A percentile compares a stretch with the other conserved stretches of the same genome.
Conservation (phyloP, 768 basidiomycete species). For the Mrakia gelida region DNA sequence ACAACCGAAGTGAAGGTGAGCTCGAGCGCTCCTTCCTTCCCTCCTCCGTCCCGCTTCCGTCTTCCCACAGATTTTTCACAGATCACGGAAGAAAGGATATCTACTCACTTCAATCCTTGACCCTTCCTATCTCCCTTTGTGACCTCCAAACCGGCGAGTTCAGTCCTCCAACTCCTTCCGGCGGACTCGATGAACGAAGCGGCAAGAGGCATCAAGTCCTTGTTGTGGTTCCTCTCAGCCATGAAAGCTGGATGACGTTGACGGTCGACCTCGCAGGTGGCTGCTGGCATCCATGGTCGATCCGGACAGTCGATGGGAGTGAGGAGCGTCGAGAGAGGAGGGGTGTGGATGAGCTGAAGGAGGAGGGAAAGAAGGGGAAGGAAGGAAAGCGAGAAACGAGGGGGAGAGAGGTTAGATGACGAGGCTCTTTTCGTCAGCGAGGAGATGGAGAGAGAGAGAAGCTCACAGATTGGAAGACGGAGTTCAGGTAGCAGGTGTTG, state of each 20-base stretch:
- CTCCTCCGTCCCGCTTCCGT: not conserved
- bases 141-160: constrained; percentile 21
- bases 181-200: constrained; percentile 40
- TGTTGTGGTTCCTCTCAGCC: constrained; percentile 29
- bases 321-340: constrained; percentile 23
- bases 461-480: constrained; percentile 71
- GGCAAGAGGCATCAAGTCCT: constrained; percentile 41
- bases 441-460: not conserved
- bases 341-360: constrained; percentile 31
- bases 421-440: constrained; percentile 16
- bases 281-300: constrained; percentile 16
- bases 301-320: constrained; percentile 20
- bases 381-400: constrained; percentile 62
- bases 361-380: constrained; percentile 53
- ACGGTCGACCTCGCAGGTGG: constrained; percentile 17
- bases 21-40: constrained; percentile 26
- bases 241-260: constrained; percentile 30
- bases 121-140: constrained; percentile 21
- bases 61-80: not conserved
- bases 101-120: constrained; percentile 31
- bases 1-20: not conserved
- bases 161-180: constrained; percentile 21
- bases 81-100: constrained; percentile 47
- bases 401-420: constrained; percentile 24
- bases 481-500: constrained; percentile 91